These are phyloP conservation scores for Caloboletus firmus DNA, from an alignment of 1,284 basidiomycete species.

Conservation along the genomic window DNA sequence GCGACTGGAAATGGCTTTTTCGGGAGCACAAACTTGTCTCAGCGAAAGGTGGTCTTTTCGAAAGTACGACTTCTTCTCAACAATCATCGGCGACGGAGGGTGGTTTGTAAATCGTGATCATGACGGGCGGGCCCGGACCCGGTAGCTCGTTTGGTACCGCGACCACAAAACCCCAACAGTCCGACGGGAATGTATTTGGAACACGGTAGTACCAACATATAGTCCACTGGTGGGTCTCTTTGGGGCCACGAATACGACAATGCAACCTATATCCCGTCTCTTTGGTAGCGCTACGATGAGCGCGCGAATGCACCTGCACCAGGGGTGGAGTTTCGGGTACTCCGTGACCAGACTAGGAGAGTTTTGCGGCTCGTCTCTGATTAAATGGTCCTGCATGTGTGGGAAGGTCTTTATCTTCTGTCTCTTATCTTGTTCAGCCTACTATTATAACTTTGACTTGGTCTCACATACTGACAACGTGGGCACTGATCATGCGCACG, in stretches of 20 bases:
- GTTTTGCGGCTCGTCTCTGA: background rate
- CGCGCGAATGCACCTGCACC: slow-evolving; percentile 2
- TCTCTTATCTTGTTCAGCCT: background rate
- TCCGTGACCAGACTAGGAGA: background rate
- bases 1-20: slow-evolving; percentile 18
- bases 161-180: slow-evolving; percentile 14
- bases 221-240: slow-evolving; percentile 11
- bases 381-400: background rate
- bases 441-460: background rate
- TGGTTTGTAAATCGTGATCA: too few relatives aligned
- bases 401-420: background rate
- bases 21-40: slow-evolving; percentile 12
- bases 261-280: slow-evolving; percentile 13
- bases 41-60: slow-evolving; percentile 24
- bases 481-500: background rate
- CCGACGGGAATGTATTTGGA: slow-evolving; percentile 10
- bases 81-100: slow-evolving; percentile 13
- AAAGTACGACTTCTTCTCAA: slow-evolving; percentile 14
- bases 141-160: too few relatives aligned
- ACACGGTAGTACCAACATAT: slow-evolving; percentile 14
- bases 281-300: slow-evolving; percentile 5
- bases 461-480: slow-evolving; percentile 1
- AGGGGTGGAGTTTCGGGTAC: slow-evolving; percentile 19
- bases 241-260: slow-evolving; percentile 16
- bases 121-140: too few relatives aligned